Percentiles rank a stretch among this genome's conserved stretches.
Evolutionary conservation across 345 rosid species (phyloP).

Genomic region (Eucalyptus tenuipes): DNA sequence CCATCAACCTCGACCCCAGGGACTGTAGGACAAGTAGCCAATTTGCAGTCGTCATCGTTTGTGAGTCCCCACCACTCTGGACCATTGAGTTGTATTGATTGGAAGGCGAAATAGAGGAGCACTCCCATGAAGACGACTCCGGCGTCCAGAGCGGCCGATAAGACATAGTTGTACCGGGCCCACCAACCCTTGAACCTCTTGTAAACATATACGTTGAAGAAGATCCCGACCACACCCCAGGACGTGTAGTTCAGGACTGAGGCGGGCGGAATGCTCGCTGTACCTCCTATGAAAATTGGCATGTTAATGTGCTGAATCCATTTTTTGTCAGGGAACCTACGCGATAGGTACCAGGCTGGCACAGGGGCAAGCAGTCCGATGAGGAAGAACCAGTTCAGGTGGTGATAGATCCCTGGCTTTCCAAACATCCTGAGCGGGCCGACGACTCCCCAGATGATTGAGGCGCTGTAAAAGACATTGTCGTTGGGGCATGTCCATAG

Average conservation of each 20-base stretch:
- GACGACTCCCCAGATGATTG: slow-evolving; percentile 77
- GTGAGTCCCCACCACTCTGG: slow-evolving; percentile 68
- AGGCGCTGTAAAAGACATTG: slow-evolving; percentile 67
- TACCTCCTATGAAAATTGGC: slow-evolving; percentile 42
- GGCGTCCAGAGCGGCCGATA: slow-evolving; percentile 68
- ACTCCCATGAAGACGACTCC: slow-evolving; percentile 72
- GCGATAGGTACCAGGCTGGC: slow-evolving; percentile 42
- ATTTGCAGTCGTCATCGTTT: slow-evolving; percentile 32
- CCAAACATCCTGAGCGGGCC: slow-evolving; percentile 73
- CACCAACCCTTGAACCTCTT: slow-evolving; percentile 61
- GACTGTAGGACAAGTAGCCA: slow-evolving; percentile 59
- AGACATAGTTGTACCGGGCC: slow-evolving; percentile 55
- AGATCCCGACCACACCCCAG: slow-evolving; percentile 48
- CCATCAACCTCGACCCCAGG: slow-evolving; percentile 34
- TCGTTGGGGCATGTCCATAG: slow-evolving; percentile 70
- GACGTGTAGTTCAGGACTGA: slow-evolving; percentile 38
- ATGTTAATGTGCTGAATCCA: slow-evolving; percentile 44
- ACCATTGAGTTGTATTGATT: slow-evolving; percentile 30
- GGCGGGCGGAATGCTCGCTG: slow-evolving; percentile 36
- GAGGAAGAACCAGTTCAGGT: slow-evolving; percentile 69
- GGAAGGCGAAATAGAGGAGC: slow-evolving; percentile 47
- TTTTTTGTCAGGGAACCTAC: slow-evolving; percentile 55
- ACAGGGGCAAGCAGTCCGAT: slow-evolving; percentile 49
- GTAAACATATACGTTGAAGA: slow-evolving; percentile 62
- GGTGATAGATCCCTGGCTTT: slow-evolving; percentile 30